phyloP scores from a whole-genome alignment of 805 yeast genomes.

The Hanseniaspora pseudoguilliermondii region DNA sequence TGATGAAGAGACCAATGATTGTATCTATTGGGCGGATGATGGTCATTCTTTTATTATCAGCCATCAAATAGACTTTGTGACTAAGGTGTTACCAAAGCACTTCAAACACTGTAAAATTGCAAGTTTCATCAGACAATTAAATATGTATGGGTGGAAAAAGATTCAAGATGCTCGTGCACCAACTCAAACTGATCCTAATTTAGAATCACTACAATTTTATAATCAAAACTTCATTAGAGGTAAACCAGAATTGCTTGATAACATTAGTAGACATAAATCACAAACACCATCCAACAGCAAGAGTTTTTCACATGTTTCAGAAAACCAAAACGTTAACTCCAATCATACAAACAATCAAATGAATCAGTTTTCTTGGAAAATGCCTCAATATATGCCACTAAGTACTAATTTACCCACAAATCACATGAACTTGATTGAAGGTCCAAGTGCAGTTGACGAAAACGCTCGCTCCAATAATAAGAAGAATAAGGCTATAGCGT shows the following conservation, averaged over 20 bases:
- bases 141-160: slow-evolving; percentile 99
- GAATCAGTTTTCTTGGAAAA: slow-evolving; percentile 6
- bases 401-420: background rate
- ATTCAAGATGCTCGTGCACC: slow-evolving; percentile 85
- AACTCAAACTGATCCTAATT: slow-evolving; percentile 43
- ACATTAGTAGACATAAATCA: slow-evolving; percentile 60
- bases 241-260: slow-evolving; percentile 72
- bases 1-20: slow-evolving; percentile 53
- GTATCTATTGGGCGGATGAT: slow-evolving; percentile 73
- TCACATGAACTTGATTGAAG: slow-evolving; percentile 11
- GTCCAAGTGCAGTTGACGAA: background rate
- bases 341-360: background rate
- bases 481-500: slow-evolving; percentile 17
- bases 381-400: slow-evolving; percentile 11
- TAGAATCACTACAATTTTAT: slow-evolving; percentile 81
- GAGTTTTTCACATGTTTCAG: background rate
- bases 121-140: slow-evolving; percentile 86
- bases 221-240: slow-evolving; percentile 67
- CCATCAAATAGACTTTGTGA: slow-evolving; percentile 65
- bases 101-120: slow-evolving; percentile 94
- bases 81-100: slow-evolving; percentile 71
- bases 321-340: background rate
- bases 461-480: slow-evolving; percentile 3
- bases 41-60: slow-evolving; percentile 77
- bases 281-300: slow-evolving; percentile 11